Conservation (phyloP, 176 grass and related monocot genomes). For the Aegilops longissima region DNA sequence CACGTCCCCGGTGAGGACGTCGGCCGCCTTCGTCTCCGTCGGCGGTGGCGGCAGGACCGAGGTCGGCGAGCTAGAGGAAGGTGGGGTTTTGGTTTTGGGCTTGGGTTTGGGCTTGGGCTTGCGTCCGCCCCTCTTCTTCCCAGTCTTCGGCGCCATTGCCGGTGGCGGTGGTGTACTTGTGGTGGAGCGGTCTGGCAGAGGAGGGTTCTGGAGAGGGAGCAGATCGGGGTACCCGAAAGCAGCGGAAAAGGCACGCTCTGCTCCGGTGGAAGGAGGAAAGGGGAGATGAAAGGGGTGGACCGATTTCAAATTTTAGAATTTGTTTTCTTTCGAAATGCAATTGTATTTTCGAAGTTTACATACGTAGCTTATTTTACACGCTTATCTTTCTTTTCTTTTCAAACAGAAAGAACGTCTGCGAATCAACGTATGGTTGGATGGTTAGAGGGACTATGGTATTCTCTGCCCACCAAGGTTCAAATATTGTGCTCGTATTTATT, state of each 20-base stretch:
- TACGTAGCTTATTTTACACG: too few species aligned
- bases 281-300: neutral
- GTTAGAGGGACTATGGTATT: too few species aligned
- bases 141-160: neutral
- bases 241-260: neutral
- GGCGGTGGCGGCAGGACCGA: neutral
- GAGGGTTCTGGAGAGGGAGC: slow-evolving; percentile 2
- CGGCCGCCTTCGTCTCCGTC: neutral
- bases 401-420: too few species aligned
- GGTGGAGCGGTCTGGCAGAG: neutral
- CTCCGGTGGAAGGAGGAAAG: neutral
- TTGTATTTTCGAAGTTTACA: too few species aligned
- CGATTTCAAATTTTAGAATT: neutral
- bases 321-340: too few species aligned
- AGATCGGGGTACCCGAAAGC: neutral
- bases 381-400: too few species aligned
- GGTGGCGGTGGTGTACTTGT: neutral
- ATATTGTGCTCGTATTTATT: too few species aligned
- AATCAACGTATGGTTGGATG: too few species aligned
- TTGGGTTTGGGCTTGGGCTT: neutral
- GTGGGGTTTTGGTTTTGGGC: neutral
- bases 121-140: neutral
- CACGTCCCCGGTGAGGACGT: neutral
- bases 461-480: too few species aligned
- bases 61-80: neutral